Evolutionary conservation across 208 protist genomes (phyloP).

Genomic region (Leishmania amazonensis): DNA sequence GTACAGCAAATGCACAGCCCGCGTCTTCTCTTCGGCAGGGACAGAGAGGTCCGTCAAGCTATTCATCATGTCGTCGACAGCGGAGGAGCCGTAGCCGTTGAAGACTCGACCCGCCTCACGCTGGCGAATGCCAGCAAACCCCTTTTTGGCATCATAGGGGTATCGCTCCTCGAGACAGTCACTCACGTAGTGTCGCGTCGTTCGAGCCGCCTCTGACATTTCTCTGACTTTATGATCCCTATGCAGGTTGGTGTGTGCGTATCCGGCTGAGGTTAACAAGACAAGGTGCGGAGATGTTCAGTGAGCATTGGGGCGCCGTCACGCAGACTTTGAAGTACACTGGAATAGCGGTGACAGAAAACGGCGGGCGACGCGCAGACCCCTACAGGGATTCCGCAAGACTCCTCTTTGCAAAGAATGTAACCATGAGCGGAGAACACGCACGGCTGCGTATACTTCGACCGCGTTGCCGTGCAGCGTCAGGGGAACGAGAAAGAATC

Average conservation of each 20-base stretch:
- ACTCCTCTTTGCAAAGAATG: background rate
- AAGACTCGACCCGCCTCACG: conserved; percentile 70
- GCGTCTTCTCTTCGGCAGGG: conserved; percentile 41
- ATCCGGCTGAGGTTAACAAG: background rate
- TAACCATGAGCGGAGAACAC: too few species aligned
- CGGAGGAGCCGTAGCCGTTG: conserved; percentile 47
- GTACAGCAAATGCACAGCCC: conserved; percentile 70
- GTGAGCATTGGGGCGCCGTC: background rate
- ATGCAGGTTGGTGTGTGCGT: background rate
- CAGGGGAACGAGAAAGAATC: background rate
- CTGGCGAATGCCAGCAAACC: conserved; percentile 60
- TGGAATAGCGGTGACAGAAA: background rate
- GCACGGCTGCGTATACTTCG: background rate
- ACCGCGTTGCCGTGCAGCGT: background rate
- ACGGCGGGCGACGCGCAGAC: background rate
- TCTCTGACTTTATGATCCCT: background rate
- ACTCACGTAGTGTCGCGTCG: conserved; percentile 83
- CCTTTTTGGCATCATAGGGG: conserved; percentile 78
- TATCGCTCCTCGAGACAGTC: conserved; percentile 84
- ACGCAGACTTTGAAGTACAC: background rate
- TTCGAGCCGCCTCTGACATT: conserved; percentile 73
- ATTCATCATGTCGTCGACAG: conserved; percentile 44
- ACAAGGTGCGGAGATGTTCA: background rate
- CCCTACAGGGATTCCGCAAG: background rate
- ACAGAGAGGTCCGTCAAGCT: conserved; percentile 63